Base-by-base conservation (phyloP, 1,284 basidiomycete genomes). In the Spongispora temasekensis region DNA sequence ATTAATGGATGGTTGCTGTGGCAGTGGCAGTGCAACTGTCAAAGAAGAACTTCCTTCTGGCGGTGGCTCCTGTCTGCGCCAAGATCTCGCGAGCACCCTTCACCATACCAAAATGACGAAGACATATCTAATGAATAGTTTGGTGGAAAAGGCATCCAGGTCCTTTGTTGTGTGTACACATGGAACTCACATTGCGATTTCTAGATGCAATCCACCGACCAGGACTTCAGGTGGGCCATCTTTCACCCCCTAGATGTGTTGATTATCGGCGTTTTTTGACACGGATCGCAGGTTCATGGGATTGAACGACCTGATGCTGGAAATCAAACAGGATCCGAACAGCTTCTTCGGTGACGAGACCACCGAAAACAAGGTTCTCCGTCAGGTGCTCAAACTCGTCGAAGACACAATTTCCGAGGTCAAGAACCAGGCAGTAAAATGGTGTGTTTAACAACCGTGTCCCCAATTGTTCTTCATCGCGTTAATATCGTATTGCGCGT, bases 341-440 rank as follows among this genome's bases (percentile, higher is more conserved):
- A 86, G 83, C 58, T 92, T 93, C 71, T 75, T 85, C 19, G 87
- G 92, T 46, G 95, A 97, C 72, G 94, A 97, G 73, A 68, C 79
- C 3, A 82, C 87, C 35, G 96, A 98, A 79, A 87, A 81, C 72
- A 92, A 90, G 68, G 86, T 94, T 32, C 81, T 95, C 51, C 84
- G 83, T 50, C 87, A 91, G 69, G 94, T 97, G 2, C 81, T 98
- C 25, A 81, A 86, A 25, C 83, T 97, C 25, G 89, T 97, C 13
- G 89, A 93, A 70, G 97, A 99, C 78, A 89, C 89, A 77, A 98
- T 97, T 69, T 94, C 94, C 17, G 97, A 99, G 78, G 97, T 99
- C 65, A 98, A 98, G 82, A 98, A 98, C 74, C 91, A 95, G 72
- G 94, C 95, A 2, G 96, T 97, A 17, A 94, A 95, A 79, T 95